Conservation (phyloP, 148 eudicot species). For the Simmondsia chinensis region DNA sequence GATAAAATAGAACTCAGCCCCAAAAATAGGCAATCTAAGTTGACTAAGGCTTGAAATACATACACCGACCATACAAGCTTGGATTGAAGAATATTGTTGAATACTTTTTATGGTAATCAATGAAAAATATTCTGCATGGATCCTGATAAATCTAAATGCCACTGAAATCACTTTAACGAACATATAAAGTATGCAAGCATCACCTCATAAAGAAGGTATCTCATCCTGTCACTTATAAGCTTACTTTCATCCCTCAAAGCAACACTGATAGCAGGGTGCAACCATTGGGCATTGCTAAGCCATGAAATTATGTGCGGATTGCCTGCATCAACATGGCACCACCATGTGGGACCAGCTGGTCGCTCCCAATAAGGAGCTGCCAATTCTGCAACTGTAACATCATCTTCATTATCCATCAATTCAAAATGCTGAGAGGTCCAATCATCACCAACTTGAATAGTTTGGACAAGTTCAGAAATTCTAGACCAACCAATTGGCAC, state of each 20-base stretch:
- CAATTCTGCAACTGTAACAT: conserved; percentile 75
- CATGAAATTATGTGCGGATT: conserved; percentile 52
- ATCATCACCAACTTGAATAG: conserved; percentile 51
- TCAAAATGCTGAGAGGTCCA: conserved; percentile 60
- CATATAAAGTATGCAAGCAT: conserved; percentile 2
- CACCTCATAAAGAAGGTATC: conserved; percentile 91
- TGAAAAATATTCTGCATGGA: too few relatives aligned
- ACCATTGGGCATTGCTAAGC: conserved; percentile 82
- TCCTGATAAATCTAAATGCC: too few relatives aligned
- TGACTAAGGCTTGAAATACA: too few relatives aligned
- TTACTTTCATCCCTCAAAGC: conserved; percentile 95
- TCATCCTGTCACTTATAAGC: conserved; percentile 89
- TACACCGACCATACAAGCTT: too few relatives aligned
- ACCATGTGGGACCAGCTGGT: conserved; percentile 92
- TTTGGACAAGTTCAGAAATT: conserved; percentile 64
- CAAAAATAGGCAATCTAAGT: too few relatives aligned
- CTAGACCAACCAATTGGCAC: conserved; percentile 91
- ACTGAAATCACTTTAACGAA: too few relatives aligned
- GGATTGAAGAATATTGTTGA: too few relatives aligned
- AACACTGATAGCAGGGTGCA: conserved; percentile 85
- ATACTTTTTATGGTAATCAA: too few relatives aligned
- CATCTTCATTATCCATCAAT: conserved; percentile 61
- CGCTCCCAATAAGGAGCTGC: conserved; percentile 96
- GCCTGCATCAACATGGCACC: conserved; percentile 86
- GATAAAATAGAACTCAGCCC: too few relatives aligned